phyloP scores from a whole-genome alignment of 2,329 filamentous ascomycete genomes.

The Emergomyces pasteurianus region DNA sequence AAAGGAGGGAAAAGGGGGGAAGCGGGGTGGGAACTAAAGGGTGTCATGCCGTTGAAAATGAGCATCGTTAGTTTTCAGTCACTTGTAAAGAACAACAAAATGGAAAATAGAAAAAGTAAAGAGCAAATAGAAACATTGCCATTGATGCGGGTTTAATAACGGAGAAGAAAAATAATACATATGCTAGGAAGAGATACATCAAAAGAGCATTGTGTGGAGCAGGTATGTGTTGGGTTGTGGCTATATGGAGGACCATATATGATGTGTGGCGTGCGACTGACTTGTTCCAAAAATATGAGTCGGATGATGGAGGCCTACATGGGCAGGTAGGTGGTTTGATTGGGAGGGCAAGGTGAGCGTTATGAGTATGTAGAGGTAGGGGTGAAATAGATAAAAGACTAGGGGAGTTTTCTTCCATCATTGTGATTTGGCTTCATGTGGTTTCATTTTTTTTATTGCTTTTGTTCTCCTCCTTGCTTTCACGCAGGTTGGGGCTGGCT shows the following conservation, averaged over 20 bases:
- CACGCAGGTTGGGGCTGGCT: slow-evolving; percentile 34
- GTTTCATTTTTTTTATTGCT: neutral
- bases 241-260: neutral
- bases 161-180: neutral
- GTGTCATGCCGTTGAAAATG: neutral
- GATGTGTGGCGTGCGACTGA: neutral
- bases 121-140: neutral
- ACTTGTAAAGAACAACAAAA: neutral
- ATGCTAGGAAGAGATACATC: slow-evolving; percentile 5
- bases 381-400: neutral
- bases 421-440: neutral
- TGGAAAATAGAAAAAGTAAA: neutral
- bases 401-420: neutral
- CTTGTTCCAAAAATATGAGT: neutral
- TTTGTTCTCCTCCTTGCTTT: slow-evolving; percentile 10
- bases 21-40: neutral
- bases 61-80: neutral
- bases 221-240: neutral
- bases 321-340: neutral
- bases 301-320: neutral
- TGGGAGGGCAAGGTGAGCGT: neutral
- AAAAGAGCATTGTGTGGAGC: neutral
- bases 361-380: neutral
- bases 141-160: neutral
- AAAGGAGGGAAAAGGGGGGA: too few species aligned